These are phyloP conservation scores for Zelonia costaricensis DNA, from an alignment of 208 protist species.

Conservation along the genomic window DNA sequence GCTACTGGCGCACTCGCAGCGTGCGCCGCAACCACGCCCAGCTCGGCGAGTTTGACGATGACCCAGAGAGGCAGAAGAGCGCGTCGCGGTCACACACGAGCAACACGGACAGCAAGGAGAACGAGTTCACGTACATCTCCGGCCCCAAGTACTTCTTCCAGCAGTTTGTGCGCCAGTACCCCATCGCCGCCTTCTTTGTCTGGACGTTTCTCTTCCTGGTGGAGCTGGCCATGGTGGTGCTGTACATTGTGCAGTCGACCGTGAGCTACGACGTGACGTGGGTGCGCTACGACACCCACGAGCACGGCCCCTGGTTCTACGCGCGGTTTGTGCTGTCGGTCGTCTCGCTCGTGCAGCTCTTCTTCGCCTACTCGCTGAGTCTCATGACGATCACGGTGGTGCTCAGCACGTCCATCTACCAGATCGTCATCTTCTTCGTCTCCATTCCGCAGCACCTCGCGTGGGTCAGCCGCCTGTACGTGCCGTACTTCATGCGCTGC, in stretches of 20 bases:
- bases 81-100: slow-evolving; percentile 4
- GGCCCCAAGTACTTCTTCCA: slow-evolving; percentile 81
- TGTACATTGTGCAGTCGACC: slow-evolving; percentile 72
- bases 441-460: slow-evolving; percentile 35
- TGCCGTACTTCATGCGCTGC: slow-evolving; percentile 84
- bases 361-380: slow-evolving; percentile 85
- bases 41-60: slow-evolving; percentile 27
- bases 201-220: slow-evolving; percentile 83
- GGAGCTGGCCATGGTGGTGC: slow-evolving; percentile 66
- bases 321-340: slow-evolving; percentile 64
- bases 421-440: slow-evolving; percentile 75
- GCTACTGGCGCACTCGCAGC: slow-evolving; percentile 52
- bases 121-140: slow-evolving; percentile 74
- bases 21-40: slow-evolving; percentile 37
- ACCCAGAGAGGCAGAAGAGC: slow-evolving; percentile 3
- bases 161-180: slow-evolving; percentile 67
- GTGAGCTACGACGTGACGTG: slow-evolving; percentile 46
- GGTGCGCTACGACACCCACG: slow-evolving; percentile 43
- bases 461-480: slow-evolving; percentile 83
- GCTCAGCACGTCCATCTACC: slow-evolving; percentile 79
- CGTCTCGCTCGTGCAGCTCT: slow-evolving; percentile 73
- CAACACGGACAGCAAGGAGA: slow-evolving; percentile 11
- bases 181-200: slow-evolving; percentile 65
- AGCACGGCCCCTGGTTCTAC: slow-evolving; percentile 72
- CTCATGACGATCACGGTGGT: slow-evolving; percentile 72